A percentile compares a stretch with the other conserved stretches of the same genome.
Evolutionary conservation across 2,329 filamentous ascomycete genomes (phyloP).

Genomic region (Epichloe sibirici): DNA sequence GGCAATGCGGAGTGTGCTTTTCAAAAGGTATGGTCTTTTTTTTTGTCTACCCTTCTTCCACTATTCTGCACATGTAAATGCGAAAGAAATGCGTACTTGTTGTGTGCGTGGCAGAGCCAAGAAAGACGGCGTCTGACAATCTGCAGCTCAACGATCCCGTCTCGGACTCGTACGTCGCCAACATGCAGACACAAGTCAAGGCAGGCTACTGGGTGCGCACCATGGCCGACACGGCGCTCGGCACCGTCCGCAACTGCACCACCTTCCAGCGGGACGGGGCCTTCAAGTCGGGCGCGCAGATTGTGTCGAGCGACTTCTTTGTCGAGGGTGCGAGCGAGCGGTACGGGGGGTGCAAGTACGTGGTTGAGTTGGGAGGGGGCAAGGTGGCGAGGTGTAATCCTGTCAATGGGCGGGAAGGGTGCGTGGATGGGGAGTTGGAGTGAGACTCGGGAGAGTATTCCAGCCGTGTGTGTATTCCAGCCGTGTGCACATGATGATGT

Average conservation of each 20-base stretch:
- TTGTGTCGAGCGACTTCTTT: constrained; percentile 37
- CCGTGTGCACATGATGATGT: neutral
- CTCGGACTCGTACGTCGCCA: constrained; percentile 19
- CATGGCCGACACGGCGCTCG: constrained; percentile 31
- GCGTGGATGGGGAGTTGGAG: constrained; percentile 10
- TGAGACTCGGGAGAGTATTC: neutral
- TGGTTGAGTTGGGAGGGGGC: constrained; percentile 11
- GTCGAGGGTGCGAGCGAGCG: constrained; percentile 32
- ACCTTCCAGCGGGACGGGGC: constrained; percentile 19
- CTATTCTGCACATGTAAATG: too few relatives aligned
- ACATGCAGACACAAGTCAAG: constrained; percentile 31
- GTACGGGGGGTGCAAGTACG: constrained; percentile 32
- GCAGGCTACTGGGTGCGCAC: constrained; percentile 38
- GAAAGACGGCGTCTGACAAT: neutral
- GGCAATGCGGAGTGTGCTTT: constrained; percentile 33
- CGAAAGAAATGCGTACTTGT: too few relatives aligned
- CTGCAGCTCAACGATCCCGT: constrained; percentile 31
- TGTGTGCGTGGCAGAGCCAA: too few relatives aligned
- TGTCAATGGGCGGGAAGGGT: constrained; percentile 10
- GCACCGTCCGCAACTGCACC: constrained; percentile 27
- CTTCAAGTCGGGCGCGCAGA: constrained; percentile 33
- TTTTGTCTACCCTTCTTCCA: neutral
- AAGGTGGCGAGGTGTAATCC: constrained; percentile 21
- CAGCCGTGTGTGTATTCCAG: too few relatives aligned
- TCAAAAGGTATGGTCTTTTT: constrained; percentile 22